A percentile compares a stretch with the other conserved stretches of the same genome.
Evolutionary conservation across 202 grass and related monocot species (phyloP).

Genomic region (Brachypodium distachyon): DNA sequence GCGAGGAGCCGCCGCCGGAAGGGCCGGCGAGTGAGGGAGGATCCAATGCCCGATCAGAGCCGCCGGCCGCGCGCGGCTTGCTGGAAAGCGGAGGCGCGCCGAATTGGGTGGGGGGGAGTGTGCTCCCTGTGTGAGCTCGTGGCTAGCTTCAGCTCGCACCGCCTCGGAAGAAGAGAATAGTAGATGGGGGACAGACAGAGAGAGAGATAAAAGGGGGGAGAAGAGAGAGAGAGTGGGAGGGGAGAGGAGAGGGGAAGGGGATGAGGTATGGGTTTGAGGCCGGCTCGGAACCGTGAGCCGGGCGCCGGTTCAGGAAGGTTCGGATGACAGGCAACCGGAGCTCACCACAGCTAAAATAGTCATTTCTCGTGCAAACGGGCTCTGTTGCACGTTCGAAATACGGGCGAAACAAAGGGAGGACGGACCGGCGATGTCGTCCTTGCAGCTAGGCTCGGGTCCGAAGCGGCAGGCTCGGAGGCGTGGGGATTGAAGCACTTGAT

Average conservation of each 20-base stretch:
- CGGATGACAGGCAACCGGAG: constrained; percentile 22
- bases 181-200: not conserved
- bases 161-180: constrained; percentile 19
- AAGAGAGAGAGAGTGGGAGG: not conserved
- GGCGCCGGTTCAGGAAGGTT: constrained; percentile 30
- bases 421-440: not conserved
- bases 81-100: not conserved
- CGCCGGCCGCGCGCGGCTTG: not conserved
- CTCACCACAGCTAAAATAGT: too few species aligned
- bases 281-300: constrained; percentile 7
- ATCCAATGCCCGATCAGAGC: constrained; percentile 26
- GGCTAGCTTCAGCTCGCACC: constrained; percentile 16
- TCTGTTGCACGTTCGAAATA: not conserved
- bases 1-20: not conserved
- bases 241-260: not conserved
- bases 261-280: not conserved
- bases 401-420: not conserved
- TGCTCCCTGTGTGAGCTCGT: not conserved
- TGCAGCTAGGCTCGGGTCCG: not conserved
- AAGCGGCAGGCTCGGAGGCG: constrained; percentile 36
- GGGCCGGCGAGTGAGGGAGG: constrained; percentile 12
- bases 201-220: not conserved
- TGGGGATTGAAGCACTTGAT: constrained; percentile 42
- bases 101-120: not conserved
- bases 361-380: too few species aligned